phyloP scores from a whole-genome alignment of 352 stramenopile genomes.

The Plasmopara muralis region DNA sequence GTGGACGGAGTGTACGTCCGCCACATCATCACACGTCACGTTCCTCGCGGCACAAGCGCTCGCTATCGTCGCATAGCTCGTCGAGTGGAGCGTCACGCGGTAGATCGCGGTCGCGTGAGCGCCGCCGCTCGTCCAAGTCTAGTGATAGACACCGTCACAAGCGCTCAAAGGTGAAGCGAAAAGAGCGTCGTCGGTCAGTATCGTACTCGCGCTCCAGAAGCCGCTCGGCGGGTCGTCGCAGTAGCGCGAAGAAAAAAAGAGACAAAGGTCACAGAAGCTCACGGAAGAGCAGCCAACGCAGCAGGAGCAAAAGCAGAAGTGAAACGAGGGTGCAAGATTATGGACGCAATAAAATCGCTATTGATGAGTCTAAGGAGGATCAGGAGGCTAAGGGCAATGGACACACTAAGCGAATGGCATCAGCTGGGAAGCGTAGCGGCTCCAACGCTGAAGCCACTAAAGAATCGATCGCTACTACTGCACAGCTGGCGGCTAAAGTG shows the following conservation, averaged over 20 bases:
- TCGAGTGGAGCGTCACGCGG: constrained; percentile 28
- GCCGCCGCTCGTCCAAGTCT: constrained; percentile 17
- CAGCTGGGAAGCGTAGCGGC: constrained; percentile 1
- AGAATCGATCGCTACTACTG: constrained; percentile 7
- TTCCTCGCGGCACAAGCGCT: constrained; percentile 25
- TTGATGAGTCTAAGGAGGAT: constrained; percentile 13
- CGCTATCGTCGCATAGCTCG: constrained; percentile 17
- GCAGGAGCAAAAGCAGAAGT: constrained; percentile 15
- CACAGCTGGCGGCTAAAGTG: constrained; percentile 6
- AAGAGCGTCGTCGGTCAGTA: constrained; percentile 11
- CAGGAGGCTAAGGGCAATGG: constrained; percentile 1
- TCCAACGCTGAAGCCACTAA: constrained; percentile 7
- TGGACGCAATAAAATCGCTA: constrained; percentile 14
- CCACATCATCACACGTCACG: constrained; percentile 24
- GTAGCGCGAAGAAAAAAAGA: constrained; percentile 26
- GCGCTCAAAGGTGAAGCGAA: constrained; percentile 18
- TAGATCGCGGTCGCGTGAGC: constrained; percentile 34
- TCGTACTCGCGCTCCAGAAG: constrained; percentile 27
- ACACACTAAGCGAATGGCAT: not conserved
- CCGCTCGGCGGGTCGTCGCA: constrained; percentile 19
- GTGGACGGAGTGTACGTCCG: constrained; percentile 7
- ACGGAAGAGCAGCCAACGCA: constrained; percentile 20
- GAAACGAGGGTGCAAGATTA: constrained; percentile 3
- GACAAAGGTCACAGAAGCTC: constrained; percentile 12
- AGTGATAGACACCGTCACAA: constrained; percentile 27